Conservation (phyloP, 495 filamentous ascomycete species). For the Bryoglossum gracile region DNA sequence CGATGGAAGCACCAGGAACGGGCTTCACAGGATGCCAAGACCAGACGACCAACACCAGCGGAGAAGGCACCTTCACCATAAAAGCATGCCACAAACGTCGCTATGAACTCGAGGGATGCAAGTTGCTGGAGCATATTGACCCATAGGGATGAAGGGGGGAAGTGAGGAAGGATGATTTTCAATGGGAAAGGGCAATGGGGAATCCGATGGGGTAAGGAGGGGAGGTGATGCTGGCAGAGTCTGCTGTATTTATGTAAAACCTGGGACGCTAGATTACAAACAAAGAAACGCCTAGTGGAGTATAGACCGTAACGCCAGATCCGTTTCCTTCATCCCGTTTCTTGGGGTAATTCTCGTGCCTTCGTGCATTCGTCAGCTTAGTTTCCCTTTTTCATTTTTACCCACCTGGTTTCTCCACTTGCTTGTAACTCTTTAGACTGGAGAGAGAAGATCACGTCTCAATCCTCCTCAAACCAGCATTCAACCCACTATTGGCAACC, state of each 20-base stretch:
- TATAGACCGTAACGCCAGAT: neutral
- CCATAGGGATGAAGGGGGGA: neutral
- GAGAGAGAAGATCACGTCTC: constrained; percentile 11
- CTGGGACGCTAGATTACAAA: neutral
- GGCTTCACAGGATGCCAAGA: neutral
- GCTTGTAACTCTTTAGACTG: neutral
- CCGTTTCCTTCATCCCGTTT: neutral
- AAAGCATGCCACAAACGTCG: neutral
- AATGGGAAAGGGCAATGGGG: neutral
- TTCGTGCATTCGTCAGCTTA: neutral
- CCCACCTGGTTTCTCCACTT: neutral
- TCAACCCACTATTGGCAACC: neutral
- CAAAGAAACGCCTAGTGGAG: neutral
- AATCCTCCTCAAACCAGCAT: constrained; percentile 10
- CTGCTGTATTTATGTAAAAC: too few relatives aligned
- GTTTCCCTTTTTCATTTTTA: neutral
- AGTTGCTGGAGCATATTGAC: neutral
- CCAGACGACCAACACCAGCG: neutral
- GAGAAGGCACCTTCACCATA: neutral
- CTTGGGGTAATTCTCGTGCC: neutral
- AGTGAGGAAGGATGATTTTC: neutral
- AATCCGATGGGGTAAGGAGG: too few relatives aligned
- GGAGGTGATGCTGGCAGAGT: neutral
- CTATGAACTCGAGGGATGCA: neutral
- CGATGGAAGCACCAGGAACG: neutral